Base-by-base conservation (phyloP, 2,329 filamentous ascomycete species). In the Fusarium cicatricum region DNA sequence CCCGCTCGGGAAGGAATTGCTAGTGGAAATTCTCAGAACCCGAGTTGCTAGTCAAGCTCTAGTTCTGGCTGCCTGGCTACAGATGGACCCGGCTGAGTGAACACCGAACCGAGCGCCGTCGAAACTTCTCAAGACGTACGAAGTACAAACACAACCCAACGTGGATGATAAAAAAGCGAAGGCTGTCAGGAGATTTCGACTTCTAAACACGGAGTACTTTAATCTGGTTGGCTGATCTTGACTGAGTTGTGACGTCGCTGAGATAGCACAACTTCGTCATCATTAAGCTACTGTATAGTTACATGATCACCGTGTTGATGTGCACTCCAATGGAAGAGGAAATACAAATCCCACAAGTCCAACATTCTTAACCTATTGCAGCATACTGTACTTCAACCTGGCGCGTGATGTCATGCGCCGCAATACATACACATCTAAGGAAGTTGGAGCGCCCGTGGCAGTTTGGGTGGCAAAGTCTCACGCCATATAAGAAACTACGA, bases 341-440 rank as follows among this genome's bases (percentile, higher is more conserved):
- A 8, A 26, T 23, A 26, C 23, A 26, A 3, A 8, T 8, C 23
- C 6, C 23, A 10, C 9, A 26, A 10, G 9, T 10, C 9, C 23
- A 26, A 9, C 9, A 10, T 10, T 10, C 9, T 26, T 8, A 6
- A 34, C 34, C 11, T 21, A 40, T 28, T 28, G 16, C 16, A 45
- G 8, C n/a, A 46, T 37, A 21, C 23, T 5, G 11, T 52, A 39
- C 11, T 16, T 31, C 19, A 31, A 11, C 29, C 29, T 32, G 11
- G 29, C 29, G 14, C 32, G 37, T 36, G 37, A 50, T 50, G 53
- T 61, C 58, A 58, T 21, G 28, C 40, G 29, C 17, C 31, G 45
- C 17, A 21, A 21, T 12, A 34, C 26, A 31, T n/a, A n/a, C n/a
- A 8, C 11, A 50, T 17, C 12, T 23, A 9, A 31, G 21, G 40